A percentile compares a stretch with the other conserved stretches of the same genome.
phyloP scores from a whole-genome alignment of 371 early-diverging fungal species.

The Mortierella sp. region DNA sequence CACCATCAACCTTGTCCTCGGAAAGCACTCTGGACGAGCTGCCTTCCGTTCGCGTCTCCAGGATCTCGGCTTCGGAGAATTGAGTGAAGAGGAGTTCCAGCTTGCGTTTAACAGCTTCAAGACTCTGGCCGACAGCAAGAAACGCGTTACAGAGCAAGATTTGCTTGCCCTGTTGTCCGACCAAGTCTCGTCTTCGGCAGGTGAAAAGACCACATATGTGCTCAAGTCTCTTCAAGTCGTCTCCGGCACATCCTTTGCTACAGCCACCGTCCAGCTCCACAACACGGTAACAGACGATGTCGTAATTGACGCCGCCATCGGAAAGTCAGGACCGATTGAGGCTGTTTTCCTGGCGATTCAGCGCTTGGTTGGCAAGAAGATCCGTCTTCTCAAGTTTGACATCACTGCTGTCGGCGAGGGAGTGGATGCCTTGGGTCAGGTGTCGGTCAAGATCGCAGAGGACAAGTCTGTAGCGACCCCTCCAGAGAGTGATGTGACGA shows the following conservation, averaged over 20 bases:
- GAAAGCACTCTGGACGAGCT: slow-evolving; percentile 96
- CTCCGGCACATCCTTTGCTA: slow-evolving; percentile 77
- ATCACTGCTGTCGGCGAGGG: slow-evolving; percentile 89
- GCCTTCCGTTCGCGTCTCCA: slow-evolving; percentile 88
- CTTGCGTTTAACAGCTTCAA: slow-evolving; percentile 89
- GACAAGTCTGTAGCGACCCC: slow-evolving; percentile 16
- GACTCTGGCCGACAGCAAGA: slow-evolving; percentile 89
- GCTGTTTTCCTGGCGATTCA: slow-evolving; percentile 88
- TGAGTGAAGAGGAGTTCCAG: slow-evolving; percentile 76
- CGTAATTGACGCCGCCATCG: slow-evolving; percentile 80
- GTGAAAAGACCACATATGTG: slow-evolving; percentile 58
- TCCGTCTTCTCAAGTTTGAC: slow-evolving; percentile 78
- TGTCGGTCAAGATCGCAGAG: slow-evolving; percentile 76
- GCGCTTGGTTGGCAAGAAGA: slow-evolving; percentile 73
- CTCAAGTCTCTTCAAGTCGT: slow-evolving; percentile 79
- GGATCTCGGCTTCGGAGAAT: slow-evolving; percentile 80
- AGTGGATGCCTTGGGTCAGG: slow-evolving; percentile 87
- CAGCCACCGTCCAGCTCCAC: slow-evolving; percentile 78
- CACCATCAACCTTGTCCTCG: slow-evolving; percentile 86
- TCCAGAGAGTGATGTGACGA: slow-evolving; percentile 13
- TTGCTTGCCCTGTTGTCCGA: slow-evolving; percentile 86
- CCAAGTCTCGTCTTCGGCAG: slow-evolving; percentile 56
- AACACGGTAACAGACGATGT: slow-evolving; percentile 57
- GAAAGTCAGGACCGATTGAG: slow-evolving; percentile 84
- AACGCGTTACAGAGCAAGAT: slow-evolving; percentile 91